Conservation (phyloP, 1,139 yeast genomes). For the Blastobotrys persicus region DNA sequence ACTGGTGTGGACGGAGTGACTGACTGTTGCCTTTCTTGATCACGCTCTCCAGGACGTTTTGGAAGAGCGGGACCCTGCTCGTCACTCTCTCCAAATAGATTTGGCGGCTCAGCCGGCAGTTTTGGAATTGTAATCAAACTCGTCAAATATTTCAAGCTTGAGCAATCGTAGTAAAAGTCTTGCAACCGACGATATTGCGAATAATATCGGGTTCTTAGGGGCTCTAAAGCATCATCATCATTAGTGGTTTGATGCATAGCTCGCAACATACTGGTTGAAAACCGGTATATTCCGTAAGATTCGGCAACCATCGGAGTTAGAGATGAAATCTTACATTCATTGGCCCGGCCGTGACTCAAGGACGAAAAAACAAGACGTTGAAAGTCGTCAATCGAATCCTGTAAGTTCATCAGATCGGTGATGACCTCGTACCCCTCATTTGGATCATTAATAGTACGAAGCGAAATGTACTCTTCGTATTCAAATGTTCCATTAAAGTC, state of each 20-base stretch:
- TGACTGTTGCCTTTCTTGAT: conserved; percentile 22
- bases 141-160: conserved; percentile 77
- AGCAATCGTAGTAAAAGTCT: conserved; percentile 89
- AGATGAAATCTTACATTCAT: conserved; percentile 83
- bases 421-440: conserved; percentile 94
- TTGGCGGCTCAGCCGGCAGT: conserved; percentile 69
- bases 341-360: conserved; percentile 59
- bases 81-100: conserved; percentile 45
- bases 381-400: conserved; percentile 78
- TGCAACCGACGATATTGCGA: conserved; percentile 78
- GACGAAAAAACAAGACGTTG: conserved; percentile 77
- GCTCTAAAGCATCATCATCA: conserved; percentile 73
- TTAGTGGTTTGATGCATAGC: conserved; percentile 80
- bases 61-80: conserved; percentile 45
- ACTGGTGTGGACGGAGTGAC: conserved; percentile 48
- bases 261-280: conserved; percentile 84
- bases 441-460: conserved; percentile 86
- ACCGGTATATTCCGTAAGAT: conserved; percentile 88
- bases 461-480: conserved; percentile 88
- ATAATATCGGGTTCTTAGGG: conserved; percentile 67
- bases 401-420: conserved; percentile 79
- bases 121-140: conserved; percentile 85
- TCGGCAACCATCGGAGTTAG: conserved; percentile 92
- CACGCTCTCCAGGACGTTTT: conserved; percentile 43
- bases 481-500: conserved; percentile 96